Base-by-base conservation (phyloP, 2,329 filamentous ascomycete genomes). In the Cladosporium sp. region DNA sequence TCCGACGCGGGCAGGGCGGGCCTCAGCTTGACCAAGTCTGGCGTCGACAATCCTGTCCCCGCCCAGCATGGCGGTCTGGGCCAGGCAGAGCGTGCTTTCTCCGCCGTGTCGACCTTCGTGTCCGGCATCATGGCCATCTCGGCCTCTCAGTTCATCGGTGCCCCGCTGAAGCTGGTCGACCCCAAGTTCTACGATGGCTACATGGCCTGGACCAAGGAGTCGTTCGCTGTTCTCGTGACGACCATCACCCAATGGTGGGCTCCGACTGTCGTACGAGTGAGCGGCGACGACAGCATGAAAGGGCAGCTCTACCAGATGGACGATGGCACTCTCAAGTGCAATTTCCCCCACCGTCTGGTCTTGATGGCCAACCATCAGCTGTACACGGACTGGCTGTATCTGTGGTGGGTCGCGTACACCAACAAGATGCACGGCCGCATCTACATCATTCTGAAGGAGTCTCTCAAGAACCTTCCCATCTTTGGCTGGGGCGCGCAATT, bases 351-450 rank as follows among this genome's bases (percentile, higher is more conserved):
- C 65, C 81, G 89, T 45, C 74, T 95, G 65, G 79, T 95, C 22
- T 74, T 95, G 71, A 87, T 95, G 68, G 89, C 89, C 22, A 95
- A 95, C 66, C 89, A 95, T 66, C 88, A 91, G 61, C 84, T 95
- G 49, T 95, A 95, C 66, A 92, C 89, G 8, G 89, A 95, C 71
- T 95, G 89, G 89, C 72, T 95, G 8, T 95, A 95, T 66, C 79
- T 95, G 7, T 95, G 89, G 89, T 95, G 89, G 89, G 84, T 89
- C 22, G 87, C 84, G n/a, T 95, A 95, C 63, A 89, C 87, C 22
- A 87, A 86, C 53, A 78, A 80, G 49, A 89, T 89, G 81, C 87
- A 93, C 63, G 89, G 90, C 9, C 86, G 89, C 65, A 78, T 95
- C 63, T 95, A 89, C 73, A 95, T 95, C 66, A 92, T 95, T 63